Evolutionary conservation across 495 filamentous ascomycete species (phyloP).

Genomic region (Daldinia caldariorum): DNA sequence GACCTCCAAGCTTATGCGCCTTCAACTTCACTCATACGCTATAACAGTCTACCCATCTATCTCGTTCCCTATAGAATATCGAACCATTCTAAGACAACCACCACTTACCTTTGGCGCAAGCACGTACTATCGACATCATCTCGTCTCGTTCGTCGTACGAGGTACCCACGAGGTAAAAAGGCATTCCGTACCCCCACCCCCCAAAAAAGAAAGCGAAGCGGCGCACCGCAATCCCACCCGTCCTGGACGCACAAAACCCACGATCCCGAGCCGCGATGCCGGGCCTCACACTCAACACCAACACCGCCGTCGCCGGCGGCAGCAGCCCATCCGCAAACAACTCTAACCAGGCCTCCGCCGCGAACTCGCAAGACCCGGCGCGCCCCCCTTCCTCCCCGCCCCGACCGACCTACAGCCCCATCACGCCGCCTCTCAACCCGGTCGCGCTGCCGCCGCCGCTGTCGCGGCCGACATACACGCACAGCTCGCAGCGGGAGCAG

Average conservation of each 20-base stretch:
- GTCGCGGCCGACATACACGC: conserved; percentile 52
- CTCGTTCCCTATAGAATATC: neutral
- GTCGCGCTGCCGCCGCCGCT: conserved; percentile 35
- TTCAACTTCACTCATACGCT: conserved; percentile 7
- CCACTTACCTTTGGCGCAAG: neutral
- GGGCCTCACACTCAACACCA: conserved; percentile 44
- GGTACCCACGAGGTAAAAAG: neutral
- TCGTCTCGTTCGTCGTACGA: too few species aligned
- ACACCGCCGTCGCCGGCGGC: conserved; percentile 19
- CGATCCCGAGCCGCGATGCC: conserved; percentile 34
- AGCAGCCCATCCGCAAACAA: conserved; percentile 1
- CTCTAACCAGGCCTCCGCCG: conserved; percentile 20
- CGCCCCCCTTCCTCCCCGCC: conserved; percentile 48
- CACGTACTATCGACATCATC: neutral
- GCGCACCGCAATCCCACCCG: neutral
- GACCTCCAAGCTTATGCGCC: conserved; percentile 17
- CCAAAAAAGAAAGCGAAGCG: conserved; percentile 9
- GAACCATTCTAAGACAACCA: neutral
- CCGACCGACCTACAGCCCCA: conserved; percentile 57
- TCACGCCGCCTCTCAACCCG: conserved; percentile 54
- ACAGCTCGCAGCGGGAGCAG: conserved; percentile 52
- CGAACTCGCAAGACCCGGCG: conserved; percentile 16
- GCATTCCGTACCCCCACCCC: neutral
- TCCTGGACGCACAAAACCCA: neutral
- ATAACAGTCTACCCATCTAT: neutral